Conservation (phyloP, 352 stramenopile genomes). For the Pythium scleroteichum region DNA sequence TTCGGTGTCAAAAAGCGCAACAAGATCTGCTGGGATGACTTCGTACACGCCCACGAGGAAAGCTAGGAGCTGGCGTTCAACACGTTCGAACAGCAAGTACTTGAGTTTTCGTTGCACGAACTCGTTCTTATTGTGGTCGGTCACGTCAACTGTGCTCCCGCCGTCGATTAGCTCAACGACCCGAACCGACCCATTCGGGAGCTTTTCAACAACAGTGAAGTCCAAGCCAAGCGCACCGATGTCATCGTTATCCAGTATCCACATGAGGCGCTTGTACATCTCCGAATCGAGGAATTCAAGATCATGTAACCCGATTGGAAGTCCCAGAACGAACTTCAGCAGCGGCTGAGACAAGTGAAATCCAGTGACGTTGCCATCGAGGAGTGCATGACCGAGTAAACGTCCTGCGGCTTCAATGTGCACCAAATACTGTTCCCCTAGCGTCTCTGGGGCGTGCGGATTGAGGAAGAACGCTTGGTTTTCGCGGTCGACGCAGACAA, state of each 20-base stretch:
- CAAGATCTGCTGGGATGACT: conserved; percentile 85
- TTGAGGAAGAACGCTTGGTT: conserved; percentile 58
- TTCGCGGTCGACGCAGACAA: conserved; percentile 41
- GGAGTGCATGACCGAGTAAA: conserved; percentile 52
- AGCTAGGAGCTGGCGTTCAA: conserved; percentile 66
- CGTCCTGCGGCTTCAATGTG: conserved; percentile 59
- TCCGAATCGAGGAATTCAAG: conserved; percentile 78
- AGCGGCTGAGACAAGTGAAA: conserved; percentile 94
- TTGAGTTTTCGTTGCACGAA: conserved; percentile 91
- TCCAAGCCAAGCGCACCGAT: conserved; percentile 53
- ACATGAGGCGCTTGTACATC: conserved; percentile 49
- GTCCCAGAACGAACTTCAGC: conserved; percentile 97
- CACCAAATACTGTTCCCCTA: conserved; percentile 60
- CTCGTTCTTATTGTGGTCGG: conserved; percentile 92
- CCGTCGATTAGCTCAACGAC: conserved; percentile 54
- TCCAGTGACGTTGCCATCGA: conserved; percentile 91
- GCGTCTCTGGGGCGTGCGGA: conserved; percentile 2
- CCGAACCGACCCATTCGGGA: conserved; percentile 3
- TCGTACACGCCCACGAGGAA: conserved; percentile 92
- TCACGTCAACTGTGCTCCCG: conserved; percentile 79
- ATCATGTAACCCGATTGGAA: conserved; percentile 92
- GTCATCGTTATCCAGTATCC: conserved; percentile 51
- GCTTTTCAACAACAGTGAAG: conserved; percentile 39
- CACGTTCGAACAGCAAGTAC: conserved; percentile 85
- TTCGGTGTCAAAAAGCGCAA: conserved; percentile 94